These are phyloP conservation scores for Platismatia glauca DNA, from an alignment of 495 filamentous ascomycete species.

Conservation along the genomic window DNA sequence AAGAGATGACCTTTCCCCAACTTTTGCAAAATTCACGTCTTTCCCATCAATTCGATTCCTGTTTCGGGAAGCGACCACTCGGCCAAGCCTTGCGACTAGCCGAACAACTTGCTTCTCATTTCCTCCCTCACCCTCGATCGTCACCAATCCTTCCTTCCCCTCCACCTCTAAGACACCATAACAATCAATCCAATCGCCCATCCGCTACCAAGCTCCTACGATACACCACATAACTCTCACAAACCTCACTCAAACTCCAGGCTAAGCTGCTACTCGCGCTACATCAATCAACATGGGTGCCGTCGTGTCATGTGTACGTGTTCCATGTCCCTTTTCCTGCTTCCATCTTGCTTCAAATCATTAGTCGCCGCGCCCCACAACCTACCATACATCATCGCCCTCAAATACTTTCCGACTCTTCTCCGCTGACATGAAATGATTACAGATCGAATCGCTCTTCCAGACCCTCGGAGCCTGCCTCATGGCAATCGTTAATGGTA, in stretches of 20 bases:
- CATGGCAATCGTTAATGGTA: constrained; percentile 75
- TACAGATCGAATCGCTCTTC: constrained; percentile 68
- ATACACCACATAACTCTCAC: background rate
- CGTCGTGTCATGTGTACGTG: constrained; percentile 88
- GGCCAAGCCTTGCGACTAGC: background rate
- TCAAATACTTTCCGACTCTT: too few species aligned
- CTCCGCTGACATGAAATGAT: constrained; percentile 11
- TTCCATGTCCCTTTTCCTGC: background rate
- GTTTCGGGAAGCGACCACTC: constrained; percentile 1
- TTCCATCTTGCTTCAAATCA: background rate
- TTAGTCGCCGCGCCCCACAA: background rate
- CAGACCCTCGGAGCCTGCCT: constrained; percentile 74
- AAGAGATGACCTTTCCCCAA: constrained; percentile 15
- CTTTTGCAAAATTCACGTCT: constrained; percentile 22
- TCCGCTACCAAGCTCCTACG: background rate
- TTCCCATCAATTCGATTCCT: background rate
- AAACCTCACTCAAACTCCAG: constrained; percentile 26
- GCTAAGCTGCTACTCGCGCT: constrained; percentile 16
- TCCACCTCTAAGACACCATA: too few species aligned
- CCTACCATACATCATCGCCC: too few species aligned
- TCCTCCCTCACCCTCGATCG: background rate
- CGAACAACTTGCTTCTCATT: background rate
- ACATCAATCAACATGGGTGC: constrained; percentile 69
- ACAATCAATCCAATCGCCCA: constrained; percentile 21
- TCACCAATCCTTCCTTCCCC: background rate